These are phyloP conservation scores for Hericium alpestre DNA, from an alignment of 768 basidiomycete genomes.

Conservation along the genomic window DNA sequence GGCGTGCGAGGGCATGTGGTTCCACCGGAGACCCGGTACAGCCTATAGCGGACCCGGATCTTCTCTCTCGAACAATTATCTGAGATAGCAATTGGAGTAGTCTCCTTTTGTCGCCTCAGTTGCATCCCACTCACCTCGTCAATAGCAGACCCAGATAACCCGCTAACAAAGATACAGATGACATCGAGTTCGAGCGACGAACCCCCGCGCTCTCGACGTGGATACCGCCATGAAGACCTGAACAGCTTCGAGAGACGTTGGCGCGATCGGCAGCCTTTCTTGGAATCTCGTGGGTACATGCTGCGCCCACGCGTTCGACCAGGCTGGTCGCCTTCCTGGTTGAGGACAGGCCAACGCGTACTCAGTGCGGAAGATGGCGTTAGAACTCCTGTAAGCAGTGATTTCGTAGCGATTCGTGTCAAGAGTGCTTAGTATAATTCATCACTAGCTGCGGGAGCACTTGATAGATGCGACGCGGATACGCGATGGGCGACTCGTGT, in stretches of 20 bases:
- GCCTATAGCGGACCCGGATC: too few species aligned
- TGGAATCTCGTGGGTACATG: slow-evolving; percentile 10
- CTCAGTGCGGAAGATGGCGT: background rate
- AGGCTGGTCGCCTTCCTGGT: slow-evolving; percentile 13
- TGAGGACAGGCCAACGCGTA: background rate
- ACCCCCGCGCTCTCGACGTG: too few species aligned
- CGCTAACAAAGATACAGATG: too few species aligned
- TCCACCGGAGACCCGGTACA: too few species aligned
- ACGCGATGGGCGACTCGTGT: slow-evolving; percentile 18
- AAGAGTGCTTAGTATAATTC: background rate
- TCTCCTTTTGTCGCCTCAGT: too few species aligned
- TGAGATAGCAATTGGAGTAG: too few species aligned
- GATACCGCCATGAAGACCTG: background rate
- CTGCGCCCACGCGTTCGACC: slow-evolving; percentile 8
- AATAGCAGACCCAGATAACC: too few species aligned
- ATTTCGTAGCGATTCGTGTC: background rate
- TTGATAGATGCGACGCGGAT: slow-evolving; percentile 22
- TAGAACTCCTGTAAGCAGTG: background rate
- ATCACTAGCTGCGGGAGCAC: background rate
- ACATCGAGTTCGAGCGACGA: too few species aligned
- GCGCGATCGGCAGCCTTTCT: slow-evolving; percentile 7
- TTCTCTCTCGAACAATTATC: too few species aligned
- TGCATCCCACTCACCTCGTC: too few species aligned
- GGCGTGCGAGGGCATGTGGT: too few species aligned
- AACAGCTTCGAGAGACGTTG: background rate